Evolutionary conservation across 78 protist genomes (phyloP).

Genomic region (Polysphondylium violaceum): DNA sequence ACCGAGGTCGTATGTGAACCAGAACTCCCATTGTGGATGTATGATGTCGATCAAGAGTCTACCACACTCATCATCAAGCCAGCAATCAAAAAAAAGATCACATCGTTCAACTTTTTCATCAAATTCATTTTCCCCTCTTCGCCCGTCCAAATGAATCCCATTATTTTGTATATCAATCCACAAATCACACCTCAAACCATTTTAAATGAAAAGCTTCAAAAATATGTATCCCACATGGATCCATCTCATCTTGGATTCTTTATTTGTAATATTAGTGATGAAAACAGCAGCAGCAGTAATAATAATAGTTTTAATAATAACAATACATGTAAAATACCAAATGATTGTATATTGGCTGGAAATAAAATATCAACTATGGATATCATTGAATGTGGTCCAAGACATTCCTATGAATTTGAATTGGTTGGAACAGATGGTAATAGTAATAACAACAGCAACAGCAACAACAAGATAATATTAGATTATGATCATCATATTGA

Average conservation of each 20-base stretch:
- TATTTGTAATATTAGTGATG: slow-evolving; percentile 12
- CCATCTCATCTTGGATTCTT: slow-evolving; percentile 47
- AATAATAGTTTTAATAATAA: neutral
- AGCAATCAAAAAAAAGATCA: neutral
- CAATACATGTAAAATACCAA: neutral
- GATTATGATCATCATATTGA: slow-evolving; percentile 35
- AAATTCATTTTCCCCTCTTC: neutral
- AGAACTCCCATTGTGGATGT: slow-evolving; percentile 69
- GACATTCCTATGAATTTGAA: slow-evolving; percentile 37
- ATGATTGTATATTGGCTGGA: slow-evolving; percentile 8
- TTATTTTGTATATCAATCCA: slow-evolving; percentile 20
- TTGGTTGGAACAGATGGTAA: too few species aligned
- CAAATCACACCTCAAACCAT: slow-evolving; percentile 27
- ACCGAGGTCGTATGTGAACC: slow-evolving; percentile 45
- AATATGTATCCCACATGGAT: slow-evolving; percentile 21
- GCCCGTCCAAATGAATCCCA: slow-evolving; percentile 8
- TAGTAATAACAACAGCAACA: neutral
- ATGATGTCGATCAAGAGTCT: slow-evolving; percentile 17
- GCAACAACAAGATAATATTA: neutral
- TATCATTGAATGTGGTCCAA: slow-evolving; percentile 32
- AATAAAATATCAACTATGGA: slow-evolving; percentile 67
- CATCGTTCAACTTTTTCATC: neutral
- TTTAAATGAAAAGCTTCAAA: slow-evolving; percentile 15
- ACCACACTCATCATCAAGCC: slow-evolving; percentile 26
- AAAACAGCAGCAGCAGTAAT: neutral